Base-by-base conservation (phyloP, 179 eudicot species). In the Silene coronaria region DNA sequence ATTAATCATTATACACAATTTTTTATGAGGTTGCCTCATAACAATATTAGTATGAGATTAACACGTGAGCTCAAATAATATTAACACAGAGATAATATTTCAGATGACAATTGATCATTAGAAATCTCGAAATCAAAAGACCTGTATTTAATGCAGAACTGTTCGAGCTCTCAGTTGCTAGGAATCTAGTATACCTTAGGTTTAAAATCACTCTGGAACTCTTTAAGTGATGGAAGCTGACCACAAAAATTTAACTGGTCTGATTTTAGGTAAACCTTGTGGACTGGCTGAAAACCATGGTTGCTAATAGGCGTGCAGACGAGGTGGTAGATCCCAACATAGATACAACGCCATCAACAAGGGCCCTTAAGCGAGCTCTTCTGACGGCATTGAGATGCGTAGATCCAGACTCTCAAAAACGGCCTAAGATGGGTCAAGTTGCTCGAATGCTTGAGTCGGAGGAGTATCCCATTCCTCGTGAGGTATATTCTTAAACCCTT, bases 221-320 rank as follows among this genome's bases (percentile, higher is more conserved):
- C 3, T 6, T 30, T 3, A n/a, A 51, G 42, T 24, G 5, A 58
- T 53, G 59, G 63, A 73, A 19, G 6, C 75, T 82, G 68, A 82
- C 32, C 2, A 27, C 16, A 32, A 28, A 8, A 74, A 77, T 63
- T 53, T 38, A 21, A n/a, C 26, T 48, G 71, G 51, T 68, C n/a
- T 74, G 71, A 32, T 30, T 82, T 78, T 74, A 91, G 97, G 94
- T 90, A 69, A 90, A 91, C 76, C 80, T 91, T 71, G 95, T 91
- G 17, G 95, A 91, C 76, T 91, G 97, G 95, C 89, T 91, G 55
- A 90, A 91, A 82, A 80, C 85, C 79, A 91, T 90, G 97, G 91
- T 91, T 64, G 95, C 88, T 34, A 86, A 81, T 79, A 88, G 88
- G 80, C 94, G 91, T 32, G 88, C 91, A 22, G 92, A 91, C 80